Evolutionary conservation across 225 moss, liverwort and hornwort genomes (phyloP).

Genomic region (Physcomitrellopsis africana): DNA sequence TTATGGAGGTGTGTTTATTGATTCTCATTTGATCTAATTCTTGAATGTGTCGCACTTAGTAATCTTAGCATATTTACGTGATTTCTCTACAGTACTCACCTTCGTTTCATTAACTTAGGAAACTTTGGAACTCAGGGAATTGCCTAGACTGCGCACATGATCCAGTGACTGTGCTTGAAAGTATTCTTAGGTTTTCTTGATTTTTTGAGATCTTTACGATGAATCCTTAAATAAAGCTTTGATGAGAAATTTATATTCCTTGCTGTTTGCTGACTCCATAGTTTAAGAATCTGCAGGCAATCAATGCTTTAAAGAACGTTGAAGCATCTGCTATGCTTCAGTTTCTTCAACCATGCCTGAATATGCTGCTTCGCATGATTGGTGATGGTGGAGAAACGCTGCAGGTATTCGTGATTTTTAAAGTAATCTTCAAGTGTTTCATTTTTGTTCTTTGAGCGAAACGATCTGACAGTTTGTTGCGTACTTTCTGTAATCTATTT

Average conservation of each 20-base stretch:
- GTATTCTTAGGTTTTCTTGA: conserved; percentile 38
- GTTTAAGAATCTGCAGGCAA: conserved; percentile 40
- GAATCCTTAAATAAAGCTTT: neutral
- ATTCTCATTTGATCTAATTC: neutral
- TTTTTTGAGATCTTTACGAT: conserved; percentile 14
- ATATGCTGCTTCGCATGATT: conserved; percentile 99
- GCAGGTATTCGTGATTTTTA: conserved; percentile 57
- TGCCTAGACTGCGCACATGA: neutral
- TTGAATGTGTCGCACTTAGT: neutral
- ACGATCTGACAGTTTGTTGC: neutral
- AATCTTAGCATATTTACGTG: neutral
- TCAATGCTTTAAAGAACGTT: conserved; percentile 95
- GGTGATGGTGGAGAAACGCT: conserved; percentile 98
- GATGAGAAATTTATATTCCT: neutral
- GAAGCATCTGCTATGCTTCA: conserved; percentile 97
- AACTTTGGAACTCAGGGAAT: conserved; percentile 4
- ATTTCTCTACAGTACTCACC: neutral
- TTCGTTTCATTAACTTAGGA: conserved; percentile 15
- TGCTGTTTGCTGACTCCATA: conserved; percentile 23
- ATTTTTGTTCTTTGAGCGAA: neutral
- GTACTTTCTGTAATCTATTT: neutral
- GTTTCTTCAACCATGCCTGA: conserved; percentile 93
- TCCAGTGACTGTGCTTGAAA: conserved; percentile 40
- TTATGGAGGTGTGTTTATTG: conserved; percentile 58
- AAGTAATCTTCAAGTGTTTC: neutral